These are phyloP conservation scores for Ophiocordyceps camponoti-rufipedis DNA, from an alignment of 2,329 filamentous ascomycete species.

Conservation along the genomic window DNA sequence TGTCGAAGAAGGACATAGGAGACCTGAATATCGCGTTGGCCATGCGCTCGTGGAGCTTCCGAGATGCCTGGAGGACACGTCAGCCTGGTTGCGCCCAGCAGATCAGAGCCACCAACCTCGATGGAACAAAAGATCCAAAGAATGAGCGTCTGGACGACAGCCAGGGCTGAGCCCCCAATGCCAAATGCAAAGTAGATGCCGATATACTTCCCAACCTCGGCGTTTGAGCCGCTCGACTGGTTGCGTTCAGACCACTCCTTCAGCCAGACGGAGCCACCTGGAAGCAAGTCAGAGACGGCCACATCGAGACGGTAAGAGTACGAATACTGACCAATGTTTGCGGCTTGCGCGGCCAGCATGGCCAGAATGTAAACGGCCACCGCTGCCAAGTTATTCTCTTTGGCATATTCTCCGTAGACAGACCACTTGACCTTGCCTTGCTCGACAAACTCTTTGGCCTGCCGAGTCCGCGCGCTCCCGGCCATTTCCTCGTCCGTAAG, in stretches of 20 bases:
- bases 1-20: slow-evolving; percentile 98
- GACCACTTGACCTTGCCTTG: slow-evolving; percentile 95
- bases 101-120: slow-evolving; percentile 40
- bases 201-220: slow-evolving; percentile 72
- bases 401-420: slow-evolving; percentile 88
- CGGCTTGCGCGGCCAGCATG: slow-evolving; percentile 63
- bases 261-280: slow-evolving; percentile 74
- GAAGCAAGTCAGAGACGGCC: slow-evolving; percentile 1
- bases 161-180: slow-evolving; percentile 66
- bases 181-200: slow-evolving; percentile 93
- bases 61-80: slow-evolving; percentile 45
- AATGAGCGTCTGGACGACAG: slow-evolving; percentile 82
- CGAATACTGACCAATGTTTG: slow-evolving; percentile 47
- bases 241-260: slow-evolving; percentile 85
- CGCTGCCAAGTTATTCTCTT: slow-evolving; percentile 75
- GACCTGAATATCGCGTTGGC: slow-evolving; percentile 92
- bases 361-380: slow-evolving; percentile 65
- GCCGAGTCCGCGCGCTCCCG: slow-evolving; percentile 55
- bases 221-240: slow-evolving; percentile 46
- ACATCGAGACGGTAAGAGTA: slow-evolving; percentile 10
- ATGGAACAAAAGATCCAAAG: slow-evolving; percentile 99
- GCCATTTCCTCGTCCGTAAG: slow-evolving; percentile 67
- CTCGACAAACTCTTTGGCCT: slow-evolving; percentile 74
- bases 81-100: background rate
- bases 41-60: slow-evolving; percentile 95